Evolutionary conservation across 768 basidiomycete genomes (phyloP).

Genomic region (Pleurotus pulmonarius): DNA sequence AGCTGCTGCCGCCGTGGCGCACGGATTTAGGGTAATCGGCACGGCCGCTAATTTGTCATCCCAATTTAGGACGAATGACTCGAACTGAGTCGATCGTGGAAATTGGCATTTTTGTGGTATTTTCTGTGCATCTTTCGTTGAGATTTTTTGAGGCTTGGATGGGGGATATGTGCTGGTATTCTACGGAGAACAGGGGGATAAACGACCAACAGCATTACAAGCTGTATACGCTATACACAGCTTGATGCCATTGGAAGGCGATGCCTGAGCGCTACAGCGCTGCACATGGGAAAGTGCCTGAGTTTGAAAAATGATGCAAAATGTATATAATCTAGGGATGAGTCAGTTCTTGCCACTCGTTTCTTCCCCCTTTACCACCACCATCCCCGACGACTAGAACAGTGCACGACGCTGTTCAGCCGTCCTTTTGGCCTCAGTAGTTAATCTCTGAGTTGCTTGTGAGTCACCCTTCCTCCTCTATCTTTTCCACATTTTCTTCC

Average conservation of each 20-base stretch:
- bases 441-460: constrained; percentile 6
- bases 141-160: neutral
- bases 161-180: neutral
- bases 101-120: neutral
- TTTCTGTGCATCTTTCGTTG: neutral
- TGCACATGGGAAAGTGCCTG: constrained; percentile 5
- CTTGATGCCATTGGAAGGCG: neutral
- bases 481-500: neutral
- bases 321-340: constrained; percentile 4
- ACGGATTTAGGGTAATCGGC: constrained; percentile 4
- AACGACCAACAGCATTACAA: neutral
- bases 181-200: too few species aligned
- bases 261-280: neutral
- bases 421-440: constrained; percentile 2
- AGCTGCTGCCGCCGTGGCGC: neutral
- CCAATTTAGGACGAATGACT: neutral
- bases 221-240: neutral
- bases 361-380: constrained; percentile 4
- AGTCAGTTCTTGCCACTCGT: neutral
- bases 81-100: neutral
- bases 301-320: constrained; percentile 1
- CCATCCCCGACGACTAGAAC: neutral
- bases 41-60: neutral
- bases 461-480: neutral
- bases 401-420: constrained; percentile 3